These are phyloP conservation scores for Pistacia atlantica DNA, from an alignment of 345 rosid species.

Conservation along the genomic window DNA sequence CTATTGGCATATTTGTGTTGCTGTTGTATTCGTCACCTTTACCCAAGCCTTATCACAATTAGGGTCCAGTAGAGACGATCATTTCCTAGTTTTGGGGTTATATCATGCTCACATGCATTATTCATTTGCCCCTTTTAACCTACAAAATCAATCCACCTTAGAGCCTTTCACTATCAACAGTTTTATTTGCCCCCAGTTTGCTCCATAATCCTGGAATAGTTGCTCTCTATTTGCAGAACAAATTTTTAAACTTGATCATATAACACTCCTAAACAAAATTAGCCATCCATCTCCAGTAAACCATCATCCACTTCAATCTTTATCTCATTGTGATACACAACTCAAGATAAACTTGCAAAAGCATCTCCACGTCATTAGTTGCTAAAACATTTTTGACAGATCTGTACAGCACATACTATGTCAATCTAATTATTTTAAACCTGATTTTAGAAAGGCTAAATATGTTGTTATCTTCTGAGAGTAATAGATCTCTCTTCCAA, in stretches of 20 bases:
- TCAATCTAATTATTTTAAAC: background rate
- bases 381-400: background rate
- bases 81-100: conserved; percentile 5
- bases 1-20: background rate
- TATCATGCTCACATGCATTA: background rate
- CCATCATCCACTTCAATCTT: background rate
- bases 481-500: background rate
- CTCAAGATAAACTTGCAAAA: background rate
- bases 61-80: background rate
- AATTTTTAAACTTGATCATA: background rate
- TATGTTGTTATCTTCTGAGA: background rate
- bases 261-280: background rate
- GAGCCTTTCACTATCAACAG: background rate
- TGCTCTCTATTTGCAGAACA: background rate
- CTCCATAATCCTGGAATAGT: conserved; percentile 2
- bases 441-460: background rate
- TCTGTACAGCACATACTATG: background rate
- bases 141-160: background rate
- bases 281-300: background rate
- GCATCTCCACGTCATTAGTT: background rate
- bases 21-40: background rate
- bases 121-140: background rate
- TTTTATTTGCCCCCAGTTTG: background rate
- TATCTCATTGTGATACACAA: background rate
- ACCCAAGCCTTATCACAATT: conserved; percentile 12